These are phyloP conservation scores for Phytopythium oedochilum DNA, from an alignment of 352 stramenopile genomes.

Conservation along the genomic window DNA sequence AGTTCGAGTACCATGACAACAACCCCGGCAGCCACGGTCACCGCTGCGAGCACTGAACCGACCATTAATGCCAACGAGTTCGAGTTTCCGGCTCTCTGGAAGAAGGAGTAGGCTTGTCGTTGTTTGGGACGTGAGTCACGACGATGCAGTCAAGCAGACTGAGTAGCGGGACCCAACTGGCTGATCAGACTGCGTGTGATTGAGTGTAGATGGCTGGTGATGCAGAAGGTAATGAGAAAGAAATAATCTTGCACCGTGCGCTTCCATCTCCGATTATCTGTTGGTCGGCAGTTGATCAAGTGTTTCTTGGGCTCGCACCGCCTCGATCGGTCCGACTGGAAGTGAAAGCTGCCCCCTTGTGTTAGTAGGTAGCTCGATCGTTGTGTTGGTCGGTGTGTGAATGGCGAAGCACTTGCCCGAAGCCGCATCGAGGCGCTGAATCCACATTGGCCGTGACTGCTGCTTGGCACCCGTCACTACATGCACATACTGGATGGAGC, in stretches of 20 bases:
- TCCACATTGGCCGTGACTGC: constrained; percentile 8
- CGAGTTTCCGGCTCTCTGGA: background rate
- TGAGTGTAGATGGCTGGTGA: background rate
- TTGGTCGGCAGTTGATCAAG: too few relatives aligned
- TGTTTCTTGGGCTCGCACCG: constrained; percentile 15
- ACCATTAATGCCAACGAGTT: background rate
- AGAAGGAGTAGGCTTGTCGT: background rate
- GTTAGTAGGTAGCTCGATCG: constrained; percentile 1
- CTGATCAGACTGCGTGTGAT: background rate
- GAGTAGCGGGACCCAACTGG: background rate
- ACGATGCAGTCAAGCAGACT: background rate
- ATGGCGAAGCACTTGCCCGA: constrained; percentile 12
- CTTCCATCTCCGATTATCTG: too few relatives aligned
- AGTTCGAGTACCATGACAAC: background rate
- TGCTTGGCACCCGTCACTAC: constrained; percentile 6
- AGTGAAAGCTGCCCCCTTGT: background rate
- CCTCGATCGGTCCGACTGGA: constrained; percentile 19
- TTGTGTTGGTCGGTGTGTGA: constrained; percentile 10
- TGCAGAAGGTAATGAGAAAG: background rate
- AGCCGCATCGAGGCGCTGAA: constrained; percentile 4
- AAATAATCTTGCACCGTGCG: too few relatives aligned
- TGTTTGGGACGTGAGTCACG: background rate
- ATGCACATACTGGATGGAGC: constrained; percentile 7
- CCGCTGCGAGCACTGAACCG: background rate
- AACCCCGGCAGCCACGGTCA: background rate